Evolutionary conservation across 192 early-diverging fungal species (phyloP), one percentile per base, ranked within the genome.

Genomic region (Podila epigama): DNA sequence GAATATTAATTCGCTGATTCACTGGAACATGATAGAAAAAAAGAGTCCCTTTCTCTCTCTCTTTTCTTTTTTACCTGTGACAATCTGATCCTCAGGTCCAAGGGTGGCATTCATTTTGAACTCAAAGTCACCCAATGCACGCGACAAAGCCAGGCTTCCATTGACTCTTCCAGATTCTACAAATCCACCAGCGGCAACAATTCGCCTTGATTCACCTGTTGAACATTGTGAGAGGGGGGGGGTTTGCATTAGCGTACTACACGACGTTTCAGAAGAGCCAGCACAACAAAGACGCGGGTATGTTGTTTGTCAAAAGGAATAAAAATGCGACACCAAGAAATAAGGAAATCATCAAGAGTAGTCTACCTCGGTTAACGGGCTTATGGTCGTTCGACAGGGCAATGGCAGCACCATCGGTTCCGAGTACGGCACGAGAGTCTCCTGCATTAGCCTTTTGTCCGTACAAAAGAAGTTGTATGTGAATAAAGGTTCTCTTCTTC

Each of bases 81-180:
- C 98, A 28, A 96, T 89, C 83, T 99, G 98, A 70, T 94, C 80
- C 75, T 98, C 94, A 65, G 90, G 75, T 31, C 90, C 80, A 29
- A 98, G 78, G 51, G 86, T 80, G 1, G 81, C 51, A 80, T 95
- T 95, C 78, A 91, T 87, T 85, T 99, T 99, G 84, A 99, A 99
- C 83, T 98, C 98, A 85, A 96, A 98, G 72, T 99, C 98, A 33
- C 98, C 98, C 63, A 99, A 86, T 2, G 98, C 98, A 48, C 98
- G 91, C 52, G 96, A 98, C 22, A 99, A 86, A 29, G 98, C 98
- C 40, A 99, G 84, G 79, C 97, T 85, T 89, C 97, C 98, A 82
- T 99, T 99, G 48, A 99, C 98, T 60, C 98, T 91, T 1, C 96
- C 96, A 87, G 93, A 98, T 80, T 99, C 97, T 28, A 99, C 96